Conservation (phyloP, 2,329 filamentous ascomycete species). For the Xylariaceae sp. region DNA sequence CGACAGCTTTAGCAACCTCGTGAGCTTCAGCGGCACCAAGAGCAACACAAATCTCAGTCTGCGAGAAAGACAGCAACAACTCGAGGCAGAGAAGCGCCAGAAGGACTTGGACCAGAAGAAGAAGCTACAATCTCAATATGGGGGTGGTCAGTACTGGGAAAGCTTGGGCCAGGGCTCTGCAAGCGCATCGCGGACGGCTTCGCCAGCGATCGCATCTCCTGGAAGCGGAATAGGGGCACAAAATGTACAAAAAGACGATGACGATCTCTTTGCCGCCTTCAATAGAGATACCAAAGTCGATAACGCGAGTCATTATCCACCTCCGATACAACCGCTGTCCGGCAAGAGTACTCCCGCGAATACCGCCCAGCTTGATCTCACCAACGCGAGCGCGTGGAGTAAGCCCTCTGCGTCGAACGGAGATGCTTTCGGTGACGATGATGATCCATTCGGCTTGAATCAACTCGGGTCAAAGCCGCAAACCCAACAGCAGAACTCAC, state of each 20-base stretch:
- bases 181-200: constrained; percentile 42
- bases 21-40: constrained; percentile 60
- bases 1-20: constrained; percentile 76
- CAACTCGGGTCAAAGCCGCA: constrained; percentile 48
- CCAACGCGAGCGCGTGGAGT: constrained; percentile 51
- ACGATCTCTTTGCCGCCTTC: constrained; percentile 65
- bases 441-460: constrained; percentile 82
- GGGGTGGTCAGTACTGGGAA: constrained; percentile 73
- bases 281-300: constrained; percentile 63
- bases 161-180: constrained; percentile 54
- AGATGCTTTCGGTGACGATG: constrained; percentile 60
- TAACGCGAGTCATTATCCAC: constrained; percentile 61
- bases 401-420: constrained; percentile 28
- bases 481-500: constrained; percentile 20
- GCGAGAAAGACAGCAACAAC: constrained; percentile 69
- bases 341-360: constrained; percentile 42
- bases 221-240: constrained; percentile 21
- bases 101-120: constrained; percentile 72
- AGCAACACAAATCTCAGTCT: constrained; percentile 68
- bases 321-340: constrained; percentile 38
- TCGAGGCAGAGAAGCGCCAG: constrained; percentile 60
- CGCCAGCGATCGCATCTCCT: constrained; percentile 33
- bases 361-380: constrained; percentile 44
- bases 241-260: constrained; percentile 43
- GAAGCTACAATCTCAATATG: constrained; percentile 73